These are phyloP conservation scores for Pestalotiopsis fici DNA, from an alignment of 2,329 filamentous ascomycete species.

Conservation along the genomic window DNA sequence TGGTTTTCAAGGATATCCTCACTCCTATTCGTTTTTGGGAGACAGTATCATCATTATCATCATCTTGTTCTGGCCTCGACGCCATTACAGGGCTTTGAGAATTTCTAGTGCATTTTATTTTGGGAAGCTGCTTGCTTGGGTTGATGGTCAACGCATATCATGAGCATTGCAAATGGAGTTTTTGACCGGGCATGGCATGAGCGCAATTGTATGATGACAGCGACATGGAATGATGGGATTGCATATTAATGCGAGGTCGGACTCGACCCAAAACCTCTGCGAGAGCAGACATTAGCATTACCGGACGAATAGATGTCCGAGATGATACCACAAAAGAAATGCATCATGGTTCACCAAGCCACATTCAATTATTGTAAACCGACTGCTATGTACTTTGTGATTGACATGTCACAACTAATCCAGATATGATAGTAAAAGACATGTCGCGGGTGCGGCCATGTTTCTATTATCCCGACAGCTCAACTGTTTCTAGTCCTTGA, in stretches of 20 bases:
- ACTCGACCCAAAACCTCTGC: not conserved
- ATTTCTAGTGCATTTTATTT: not conserved
- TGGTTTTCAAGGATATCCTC: conserved; percentile 3
- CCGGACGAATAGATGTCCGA: not conserved
- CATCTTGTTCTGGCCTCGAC: not conserved
- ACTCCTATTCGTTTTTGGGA: conserved; percentile 8
- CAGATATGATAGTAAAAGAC: too few relatives aligned
- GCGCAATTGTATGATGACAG: not conserved
- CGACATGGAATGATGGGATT: not conserved
- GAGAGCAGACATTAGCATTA: not conserved
- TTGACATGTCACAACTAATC: too few relatives aligned
- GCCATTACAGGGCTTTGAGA: not conserved
- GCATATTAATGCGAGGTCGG: not conserved
- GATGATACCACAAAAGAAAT: not conserved
- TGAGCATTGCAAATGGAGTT: conserved; percentile 10
- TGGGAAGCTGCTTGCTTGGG: not conserved
- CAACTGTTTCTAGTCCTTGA: too few relatives aligned
- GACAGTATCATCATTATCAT: not conserved
- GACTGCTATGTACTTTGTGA: too few relatives aligned
- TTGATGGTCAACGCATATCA: not conserved
- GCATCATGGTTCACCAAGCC: not conserved
- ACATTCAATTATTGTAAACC: too few relatives aligned
- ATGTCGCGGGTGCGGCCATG: too few relatives aligned
- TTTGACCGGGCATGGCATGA: not conserved
- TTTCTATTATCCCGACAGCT: too few relatives aligned